Evolutionary conservation across 1,284 basidiomycete genomes (phyloP).

Genomic region (Flammula alnicola): DNA sequence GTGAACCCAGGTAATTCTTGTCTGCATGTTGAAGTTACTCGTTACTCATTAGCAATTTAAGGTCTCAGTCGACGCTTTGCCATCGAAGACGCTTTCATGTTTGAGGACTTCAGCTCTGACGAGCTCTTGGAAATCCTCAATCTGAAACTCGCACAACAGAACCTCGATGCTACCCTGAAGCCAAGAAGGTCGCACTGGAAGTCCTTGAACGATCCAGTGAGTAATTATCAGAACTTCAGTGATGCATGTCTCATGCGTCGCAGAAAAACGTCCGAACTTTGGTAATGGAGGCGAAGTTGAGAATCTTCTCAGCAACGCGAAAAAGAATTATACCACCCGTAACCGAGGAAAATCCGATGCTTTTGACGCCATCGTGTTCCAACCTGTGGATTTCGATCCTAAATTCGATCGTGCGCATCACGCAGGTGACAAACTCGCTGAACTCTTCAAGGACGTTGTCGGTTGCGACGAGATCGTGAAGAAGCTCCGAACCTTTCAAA

Average conservation of each 20-base stretch:
- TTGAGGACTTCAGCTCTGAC: slow-evolving; percentile 61
- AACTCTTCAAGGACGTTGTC: slow-evolving; percentile 65
- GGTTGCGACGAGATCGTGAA: slow-evolving; percentile 58
- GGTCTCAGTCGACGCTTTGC: slow-evolving; percentile 51
- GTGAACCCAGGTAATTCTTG: too few species aligned
- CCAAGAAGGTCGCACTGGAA: slow-evolving; percentile 61
- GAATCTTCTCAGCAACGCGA: slow-evolving; percentile 61
- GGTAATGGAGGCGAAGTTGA: slow-evolving; percentile 73
- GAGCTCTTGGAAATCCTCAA: slow-evolving; percentile 58
- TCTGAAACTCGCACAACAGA: slow-evolving; percentile 57
- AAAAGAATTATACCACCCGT: slow-evolving; percentile 52
- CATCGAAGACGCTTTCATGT: slow-evolving; percentile 69
- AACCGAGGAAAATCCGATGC: slow-evolving; percentile 34
- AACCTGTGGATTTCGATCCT: slow-evolving; percentile 66
- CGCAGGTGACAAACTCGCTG: slow-evolving; percentile 53
- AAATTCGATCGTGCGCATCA: slow-evolving; percentile 53
- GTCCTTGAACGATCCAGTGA: too few species aligned
- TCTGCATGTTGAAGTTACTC: slow-evolving; percentile 40
- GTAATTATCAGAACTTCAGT: too few species aligned
- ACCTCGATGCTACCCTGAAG: slow-evolving; percentile 58
- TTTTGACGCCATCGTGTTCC: slow-evolving; percentile 47
- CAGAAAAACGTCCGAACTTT: slow-evolving; percentile 63
- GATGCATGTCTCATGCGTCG: slow-evolving; percentile 53
- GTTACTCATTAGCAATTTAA: background rate
- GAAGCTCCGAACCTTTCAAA: slow-evolving; percentile 55